Evolutionary conservation across 2,329 filamentous ascomycete genomes (phyloP), one percentile per base, ranked within the genome.

Genomic region (Fusarium equiseti): DNA sequence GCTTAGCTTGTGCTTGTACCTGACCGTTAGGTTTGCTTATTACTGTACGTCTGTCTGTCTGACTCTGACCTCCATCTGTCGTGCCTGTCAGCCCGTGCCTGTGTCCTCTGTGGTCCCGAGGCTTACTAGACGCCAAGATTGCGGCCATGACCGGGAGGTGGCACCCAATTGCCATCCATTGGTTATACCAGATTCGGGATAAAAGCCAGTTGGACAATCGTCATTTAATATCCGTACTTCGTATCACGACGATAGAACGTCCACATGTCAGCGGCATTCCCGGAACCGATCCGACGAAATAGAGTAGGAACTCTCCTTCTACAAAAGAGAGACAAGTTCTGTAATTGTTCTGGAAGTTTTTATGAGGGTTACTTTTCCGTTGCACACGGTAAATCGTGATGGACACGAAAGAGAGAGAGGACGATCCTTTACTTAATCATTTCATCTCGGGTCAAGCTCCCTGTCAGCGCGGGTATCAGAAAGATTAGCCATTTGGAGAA

Each of bases 41-140:
- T 64, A 38, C 38, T 26, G 24, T 44, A 26, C 59, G 29, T 24
- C n/a, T 64, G 59, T 59, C 45, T 38, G 40, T 59, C 59, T 35
- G 48, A 50, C 31, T 40, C 32, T 52, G 22, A 38, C 49, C 49
- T 42, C 35, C 50, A 52, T 52, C 32, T 64, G 38, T 31, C 55
- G 59, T 51, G 49, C 38, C 51, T 59, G 52, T 55, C 35, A 38
- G 22, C 38, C 35, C 60, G 60, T 61, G 32, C 60, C 51, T 55
- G 35, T 38, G 35, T 38, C 35, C 18, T 18, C 35, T 38, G 65
- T 68, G 31, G 53, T 66, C 51, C 68, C 68, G 64, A 71, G 68
- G 68, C 61, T 72, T 61, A 60, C 59, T 55, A 49, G n/a, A 60
- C 42, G 68, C 68, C 68, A 71, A 72, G 68, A 35, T 52, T 29